phyloP scores from a whole-genome alignment of 805 yeast genomes.

The Candida montana region DNA sequence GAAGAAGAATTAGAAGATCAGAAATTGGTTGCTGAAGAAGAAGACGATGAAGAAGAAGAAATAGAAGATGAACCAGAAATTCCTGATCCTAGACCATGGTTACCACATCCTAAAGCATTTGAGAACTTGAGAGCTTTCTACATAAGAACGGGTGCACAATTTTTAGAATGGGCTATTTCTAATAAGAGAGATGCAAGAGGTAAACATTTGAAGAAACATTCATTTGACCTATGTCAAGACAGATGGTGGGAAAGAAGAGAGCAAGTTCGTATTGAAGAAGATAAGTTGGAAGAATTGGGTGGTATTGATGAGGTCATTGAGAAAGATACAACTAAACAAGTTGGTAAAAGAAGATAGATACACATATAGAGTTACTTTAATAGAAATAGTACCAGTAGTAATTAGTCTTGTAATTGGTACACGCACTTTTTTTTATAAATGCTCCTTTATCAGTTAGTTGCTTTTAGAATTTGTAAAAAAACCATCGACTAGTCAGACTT shows the following conservation, averaged over 20 bases:
- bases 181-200: conserved; percentile 83
- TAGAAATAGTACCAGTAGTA: too few species aligned
- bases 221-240: conserved; percentile 87
- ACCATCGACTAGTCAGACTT: too few species aligned
- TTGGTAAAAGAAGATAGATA: conserved; percentile 51
- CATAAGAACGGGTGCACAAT: conserved; percentile 77
- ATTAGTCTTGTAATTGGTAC: too few species aligned
- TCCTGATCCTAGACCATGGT: conserved; percentile 93
- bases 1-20: conserved; percentile 38
- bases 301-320: conserved; percentile 88
- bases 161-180: conserved; percentile 90
- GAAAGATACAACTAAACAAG: conserved; percentile 47
- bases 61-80: conserved; percentile 59
- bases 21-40: conserved; percentile 33
- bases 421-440: too few species aligned
- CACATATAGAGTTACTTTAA: not conserved
- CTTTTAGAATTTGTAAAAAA: too few species aligned
- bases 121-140: conserved; percentile 82
- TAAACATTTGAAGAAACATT: conserved; percentile 78
- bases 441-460: too few species aligned
- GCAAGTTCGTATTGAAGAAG: conserved; percentile 82
- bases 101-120: conserved; percentile 94
- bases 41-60: conserved; percentile 62
- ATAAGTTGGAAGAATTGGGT: conserved; percentile 80
- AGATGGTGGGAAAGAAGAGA: conserved; percentile 99